phyloP scores from a whole-genome alignment of 2,329 filamentous ascomycete species.

The Phaeosphaeria sp. region DNA sequence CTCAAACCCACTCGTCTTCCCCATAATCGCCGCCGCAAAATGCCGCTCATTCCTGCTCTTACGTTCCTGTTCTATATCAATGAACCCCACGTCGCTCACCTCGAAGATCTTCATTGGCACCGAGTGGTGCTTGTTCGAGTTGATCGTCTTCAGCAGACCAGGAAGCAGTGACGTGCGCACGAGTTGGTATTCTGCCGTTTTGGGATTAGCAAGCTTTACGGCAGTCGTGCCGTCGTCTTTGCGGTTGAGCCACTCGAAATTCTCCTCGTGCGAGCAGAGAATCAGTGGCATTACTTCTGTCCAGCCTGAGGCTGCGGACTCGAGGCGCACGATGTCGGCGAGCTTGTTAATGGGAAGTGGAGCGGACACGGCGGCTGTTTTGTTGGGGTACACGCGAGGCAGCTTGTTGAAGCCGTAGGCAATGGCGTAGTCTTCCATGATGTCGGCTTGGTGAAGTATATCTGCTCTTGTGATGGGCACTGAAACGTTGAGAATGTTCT shows the following conservation, averaged over 20 bases:
- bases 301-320: constrained; percentile 95
- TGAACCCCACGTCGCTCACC: constrained; percentile 88
- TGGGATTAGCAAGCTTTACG: constrained; percentile 87
- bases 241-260: constrained; percentile 93
- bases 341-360: constrained; percentile 94
- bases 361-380: constrained; percentile 83
- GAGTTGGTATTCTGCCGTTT: constrained; percentile 91
- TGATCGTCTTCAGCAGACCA: constrained; percentile 89
- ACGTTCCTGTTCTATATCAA: constrained; percentile 80
- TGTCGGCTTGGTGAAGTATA: constrained; percentile 93
- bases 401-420: constrained; percentile 98
- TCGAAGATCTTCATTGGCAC: constrained; percentile 94
- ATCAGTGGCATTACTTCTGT: constrained; percentile 95
- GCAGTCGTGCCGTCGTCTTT: constrained; percentile 84
- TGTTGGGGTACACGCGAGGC: constrained; percentile 83
- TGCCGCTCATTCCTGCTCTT: constrained; percentile 90
- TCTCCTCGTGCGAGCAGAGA: constrained; percentile 96
- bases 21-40: constrained; percentile 95
- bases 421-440: constrained; percentile 98
- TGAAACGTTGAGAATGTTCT: constrained; percentile 75
- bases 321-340: constrained; percentile 84
- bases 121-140: constrained; percentile 88
- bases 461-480: constrained; percentile 91
- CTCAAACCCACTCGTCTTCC: constrained; percentile 93
- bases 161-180: constrained; percentile 86